A percentile compares a stretch with the other conserved stretches of the same genome.
Conservation (phyloP, 2,329 filamentous ascomycete genomes). For the Aschersonia sp. region DNA sequence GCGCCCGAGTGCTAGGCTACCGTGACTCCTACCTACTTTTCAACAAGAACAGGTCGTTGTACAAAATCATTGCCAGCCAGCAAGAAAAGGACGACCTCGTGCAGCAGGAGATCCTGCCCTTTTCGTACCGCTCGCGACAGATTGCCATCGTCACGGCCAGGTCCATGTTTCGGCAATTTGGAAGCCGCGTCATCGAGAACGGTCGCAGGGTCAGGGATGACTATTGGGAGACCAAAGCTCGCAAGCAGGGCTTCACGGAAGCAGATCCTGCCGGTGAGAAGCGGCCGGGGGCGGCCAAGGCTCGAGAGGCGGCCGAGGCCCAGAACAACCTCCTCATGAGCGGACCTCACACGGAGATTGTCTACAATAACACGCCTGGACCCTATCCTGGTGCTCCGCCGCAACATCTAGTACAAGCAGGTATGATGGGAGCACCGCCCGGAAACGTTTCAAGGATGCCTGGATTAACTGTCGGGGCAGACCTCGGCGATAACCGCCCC, state of each 20-base stretch:
- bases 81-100: slow-evolving; percentile 95
- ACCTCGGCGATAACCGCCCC: slow-evolving; percentile 61
- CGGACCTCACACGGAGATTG: slow-evolving; percentile 68
- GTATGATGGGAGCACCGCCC: slow-evolving; percentile 49
- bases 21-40: slow-evolving; percentile 96
- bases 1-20: slow-evolving; percentile 83
- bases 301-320: slow-evolving; percentile 67
- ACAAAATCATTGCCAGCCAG: slow-evolving; percentile 95
- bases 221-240: slow-evolving; percentile 95
- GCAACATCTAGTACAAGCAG: slow-evolving; percentile 55
- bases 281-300: slow-evolving; percentile 79
- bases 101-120: slow-evolving; percentile 84
- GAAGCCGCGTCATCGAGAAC: slow-evolving; percentile 80
- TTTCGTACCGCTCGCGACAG: slow-evolving; percentile 94
- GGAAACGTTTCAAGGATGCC: slow-evolving; percentile 60
- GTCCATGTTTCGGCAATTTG: slow-evolving; percentile 98
- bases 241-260: slow-evolving; percentile 96
- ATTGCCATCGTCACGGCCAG: slow-evolving; percentile 95
- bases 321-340: slow-evolving; percentile 46
- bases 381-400: slow-evolving; percentile 53
- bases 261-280: slow-evolving; percentile 94
- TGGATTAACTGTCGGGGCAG: slow-evolving; percentile 70
- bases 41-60: slow-evolving; percentile 94
- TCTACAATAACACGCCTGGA: slow-evolving; percentile 63
- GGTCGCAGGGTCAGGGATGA: slow-evolving; percentile 88